Evolutionary conservation across 2,329 filamentous ascomycete genomes (phyloP).

Genomic region (Balansia obtecta): DNA sequence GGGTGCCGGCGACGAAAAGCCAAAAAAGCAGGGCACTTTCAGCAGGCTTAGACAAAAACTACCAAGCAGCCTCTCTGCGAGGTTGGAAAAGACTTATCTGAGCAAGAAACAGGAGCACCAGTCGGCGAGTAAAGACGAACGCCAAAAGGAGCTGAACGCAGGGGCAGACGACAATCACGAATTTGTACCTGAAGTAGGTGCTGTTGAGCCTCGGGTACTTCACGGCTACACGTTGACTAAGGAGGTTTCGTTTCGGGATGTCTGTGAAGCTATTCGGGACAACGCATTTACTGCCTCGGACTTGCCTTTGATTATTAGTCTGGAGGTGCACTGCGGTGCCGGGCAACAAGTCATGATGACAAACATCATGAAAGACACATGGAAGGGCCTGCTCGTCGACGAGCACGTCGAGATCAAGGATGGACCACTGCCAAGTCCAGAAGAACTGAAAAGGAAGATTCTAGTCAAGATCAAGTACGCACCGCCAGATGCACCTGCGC

Average conservation of each 20-base stretch:
- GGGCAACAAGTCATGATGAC: conserved; percentile 87
- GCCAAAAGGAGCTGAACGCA: conserved; percentile 1
- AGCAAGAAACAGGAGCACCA: conserved; percentile 28
- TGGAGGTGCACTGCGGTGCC: conserved; percentile 76
- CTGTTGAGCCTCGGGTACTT: conserved; percentile 61
- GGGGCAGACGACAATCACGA: conserved; percentile 6
- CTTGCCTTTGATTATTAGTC: conserved; percentile 80
- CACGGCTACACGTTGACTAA: conserved; percentile 88
- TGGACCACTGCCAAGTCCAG: conserved; percentile 51
- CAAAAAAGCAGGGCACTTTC: conserved; percentile 46
- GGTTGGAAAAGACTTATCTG: conserved; percentile 36
- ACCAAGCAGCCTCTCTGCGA: conserved; percentile 28
- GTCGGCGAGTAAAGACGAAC: conserved; percentile 7
- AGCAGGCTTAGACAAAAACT: conserved; percentile 50
- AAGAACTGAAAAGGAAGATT: conserved; percentile 63
- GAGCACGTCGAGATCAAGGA: conserved; percentile 33
- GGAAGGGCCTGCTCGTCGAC: conserved; percentile 60
- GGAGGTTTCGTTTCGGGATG: conserved; percentile 73
- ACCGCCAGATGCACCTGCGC: conserved; percentile 26
- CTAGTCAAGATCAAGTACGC: conserved; percentile 70
- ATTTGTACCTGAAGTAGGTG: conserved; percentile 16
- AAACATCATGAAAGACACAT: conserved; percentile 76
- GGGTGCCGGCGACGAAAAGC: conserved; percentile 22
- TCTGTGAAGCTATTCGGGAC: conserved; percentile 69
- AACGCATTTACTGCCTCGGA: conserved; percentile 64